These are phyloP conservation scores for Talaromyces marneffei DNA, from an alignment of 2,329 filamentous ascomycete species.

Conservation along the genomic window DNA sequence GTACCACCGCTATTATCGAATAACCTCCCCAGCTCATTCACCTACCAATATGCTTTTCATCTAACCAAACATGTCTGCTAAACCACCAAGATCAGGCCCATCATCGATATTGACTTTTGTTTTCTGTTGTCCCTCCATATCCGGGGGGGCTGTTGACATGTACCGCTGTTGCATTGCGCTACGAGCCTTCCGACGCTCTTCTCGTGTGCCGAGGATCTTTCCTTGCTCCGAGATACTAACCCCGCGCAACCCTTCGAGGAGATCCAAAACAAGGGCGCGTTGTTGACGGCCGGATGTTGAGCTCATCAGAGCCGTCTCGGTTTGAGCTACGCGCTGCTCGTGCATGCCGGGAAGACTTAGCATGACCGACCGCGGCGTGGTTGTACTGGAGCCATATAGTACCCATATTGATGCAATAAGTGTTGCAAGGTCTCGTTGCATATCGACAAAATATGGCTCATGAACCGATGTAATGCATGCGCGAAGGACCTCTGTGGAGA, in stretches of 20 bases:
- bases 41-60: not conserved
- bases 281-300: slow-evolving; percentile 65
- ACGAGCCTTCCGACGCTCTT: slow-evolving; percentile 39
- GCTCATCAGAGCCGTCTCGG: slow-evolving; percentile 53
- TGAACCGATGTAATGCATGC: slow-evolving; percentile 86
- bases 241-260: slow-evolving; percentile 80
- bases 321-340: slow-evolving; percentile 59
- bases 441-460: slow-evolving; percentile 93
- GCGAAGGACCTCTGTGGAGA: slow-evolving; percentile 80
- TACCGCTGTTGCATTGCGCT: slow-evolving; percentile 39
- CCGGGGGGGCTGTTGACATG: slow-evolving; percentile 31
- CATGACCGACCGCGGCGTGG: slow-evolving; percentile 70
- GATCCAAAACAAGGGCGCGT: slow-evolving; percentile 71
- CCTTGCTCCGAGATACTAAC: slow-evolving; percentile 92
- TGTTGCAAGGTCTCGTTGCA: slow-evolving; percentile 84
- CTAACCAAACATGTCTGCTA: slow-evolving; percentile 51
- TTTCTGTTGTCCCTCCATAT: slow-evolving; percentile 38
- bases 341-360: slow-evolving; percentile 72
- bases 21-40: not conserved
- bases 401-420: slow-evolving; percentile 81
- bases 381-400: slow-evolving; percentile 63
- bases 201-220: slow-evolving; percentile 55
- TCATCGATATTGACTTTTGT: slow-evolving; percentile 40
- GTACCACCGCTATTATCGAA: not conserved
- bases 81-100: slow-evolving; percentile 46